Base-by-base conservation (phyloP, 768 basidiomycete genomes). In the Scleroderma citrinum region DNA sequence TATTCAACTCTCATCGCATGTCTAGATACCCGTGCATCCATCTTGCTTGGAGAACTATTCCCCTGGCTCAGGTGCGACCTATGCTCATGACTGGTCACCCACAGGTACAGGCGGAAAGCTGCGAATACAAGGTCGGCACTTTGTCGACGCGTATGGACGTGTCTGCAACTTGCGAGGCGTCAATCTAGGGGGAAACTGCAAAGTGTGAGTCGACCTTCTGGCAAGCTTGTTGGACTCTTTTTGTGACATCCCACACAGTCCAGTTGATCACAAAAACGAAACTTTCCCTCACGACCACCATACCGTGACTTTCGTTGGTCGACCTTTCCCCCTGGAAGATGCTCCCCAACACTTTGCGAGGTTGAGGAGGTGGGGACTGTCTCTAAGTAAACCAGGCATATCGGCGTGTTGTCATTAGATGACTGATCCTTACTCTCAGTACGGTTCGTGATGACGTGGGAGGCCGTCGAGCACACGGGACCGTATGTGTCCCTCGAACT, bases 361-460 rank as follows among this genome's bases (percentile, higher is more conserved):
- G 42, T 67, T 95, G 32, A 71, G 87, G 39, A 71, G 89, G 65
- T 95, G 91, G 93, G 92, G 93, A 1, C 67, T 94, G 56, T 85
- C 87, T 0, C 90, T 92, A 61, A 73, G 92, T 92, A 57, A 19
- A 85, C 74, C 1, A 46, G n/a, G 13, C 35, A 5, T n/a, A 16
- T 6, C 24, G 19, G 19, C 16, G 11, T 12, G 5, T 26, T 47
- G 8, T n/a, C 45, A 16, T 42, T 4, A 38, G 21, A 14, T n/a
- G 35, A 3, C 34, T 48, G 6, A 51, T 46, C 7, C 32, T 20
- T 13, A 16, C 7, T 45, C 47, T 3, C 48, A 93, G 91, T 96
- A 46, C 78, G 94, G 35, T 92, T 99, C 58, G 81, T 94, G 23
- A 81, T 98, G 4, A 94, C 95, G 1, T 99, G 95, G 95, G 95